Base-by-base conservation (phyloP, 345 rosid species). In the Rhizophora mangle region DNA sequence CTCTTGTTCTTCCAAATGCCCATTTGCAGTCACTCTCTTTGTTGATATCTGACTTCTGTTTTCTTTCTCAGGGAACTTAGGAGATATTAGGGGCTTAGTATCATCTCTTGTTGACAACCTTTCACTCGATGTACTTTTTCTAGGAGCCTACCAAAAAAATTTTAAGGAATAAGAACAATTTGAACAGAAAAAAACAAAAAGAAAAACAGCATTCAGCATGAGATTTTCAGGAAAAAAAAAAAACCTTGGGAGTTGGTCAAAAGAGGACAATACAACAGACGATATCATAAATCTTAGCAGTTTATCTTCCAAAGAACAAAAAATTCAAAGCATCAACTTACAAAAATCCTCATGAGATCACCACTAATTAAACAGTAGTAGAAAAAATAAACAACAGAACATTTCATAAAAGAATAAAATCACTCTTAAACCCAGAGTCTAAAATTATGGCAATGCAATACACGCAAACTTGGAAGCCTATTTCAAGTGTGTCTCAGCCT, bases 71-170 rank as follows among this genome's bases (percentile, higher is more conserved):
- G 82, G 82, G n/a, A 83, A 79, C 81, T 73, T 89, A 24, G 81
- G 53, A 65, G 87, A 79, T 55, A 70, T 31, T 59, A 72, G 85
- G 61, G 72, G 70, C 87, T 83, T 85, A 65, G 36, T 79, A 36
- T 90, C 97, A 63, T 88, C 97, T 75, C 81, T 85, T 26, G 86
- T 62, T 29, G 82, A 75, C 63, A 79, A 68, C 74, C 82, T 84
- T 75, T 90, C 96, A 52, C 88, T 89, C 19, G 90, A 85, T 65
- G 85, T 82, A 74, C 97, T 87, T 79, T 82, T 95, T 74, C 96
- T 80, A 0, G 96, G 91, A 61, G 84, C 84, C 99, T 95, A 83
- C 74, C 32, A 79, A 80, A 72, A 60, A 70, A 27, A 56, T 1
- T 56, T 24, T 19, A 64, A 58, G 1, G 13, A 47, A 16, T 32